phyloP scores from a whole-genome alignment of 352 stramenopile species.

The Phytopythium vexans region DNA sequence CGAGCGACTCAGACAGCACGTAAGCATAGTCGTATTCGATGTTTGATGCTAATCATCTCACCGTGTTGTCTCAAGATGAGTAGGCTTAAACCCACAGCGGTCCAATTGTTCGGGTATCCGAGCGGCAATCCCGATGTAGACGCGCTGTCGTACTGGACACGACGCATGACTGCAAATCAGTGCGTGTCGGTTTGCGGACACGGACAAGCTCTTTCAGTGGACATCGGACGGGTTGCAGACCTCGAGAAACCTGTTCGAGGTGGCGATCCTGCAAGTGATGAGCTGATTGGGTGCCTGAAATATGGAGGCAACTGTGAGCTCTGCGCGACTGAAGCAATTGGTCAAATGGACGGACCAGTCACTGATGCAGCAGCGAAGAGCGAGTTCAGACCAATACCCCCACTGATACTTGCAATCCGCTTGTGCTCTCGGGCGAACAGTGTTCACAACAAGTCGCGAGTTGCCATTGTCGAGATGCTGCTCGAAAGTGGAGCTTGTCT shows the following conservation, averaged over 20 bases:
- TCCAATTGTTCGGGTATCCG: too few relatives aligned
- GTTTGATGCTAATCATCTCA: too few relatives aligned
- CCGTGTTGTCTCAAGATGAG: too few relatives aligned
- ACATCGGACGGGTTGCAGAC: background rate
- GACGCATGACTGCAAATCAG: slow-evolving; percentile 3
- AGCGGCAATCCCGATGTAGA: slow-evolving; percentile 3
- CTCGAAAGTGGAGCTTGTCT: slow-evolving; percentile 19
- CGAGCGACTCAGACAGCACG: too few relatives aligned
- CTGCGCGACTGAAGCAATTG: background rate
- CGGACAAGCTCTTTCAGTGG: too few relatives aligned
- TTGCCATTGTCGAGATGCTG: slow-evolving; percentile 25
- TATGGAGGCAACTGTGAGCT: slow-evolving; percentile 19
- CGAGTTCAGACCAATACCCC: slow-evolving; percentile 4
- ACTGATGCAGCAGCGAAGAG: too few relatives aligned
- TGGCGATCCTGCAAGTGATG: background rate
- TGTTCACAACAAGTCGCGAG: background rate
- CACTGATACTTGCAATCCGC: slow-evolving; percentile 33
- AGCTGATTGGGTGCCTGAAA: slow-evolving; percentile 15
- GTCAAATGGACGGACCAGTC: background rate
- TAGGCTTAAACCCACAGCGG: too few relatives aligned
- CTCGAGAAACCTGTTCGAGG: background rate
- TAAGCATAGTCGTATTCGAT: background rate
- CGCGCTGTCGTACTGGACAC: slow-evolving; percentile 24
- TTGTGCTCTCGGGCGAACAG: slow-evolving; percentile 5
- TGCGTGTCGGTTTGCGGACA: background rate